These are phyloP conservation scores for Hirsutella thompsonii DNA, from an alignment of 2,329 filamentous ascomycete genomes.

Conservation along the genomic window DNA sequence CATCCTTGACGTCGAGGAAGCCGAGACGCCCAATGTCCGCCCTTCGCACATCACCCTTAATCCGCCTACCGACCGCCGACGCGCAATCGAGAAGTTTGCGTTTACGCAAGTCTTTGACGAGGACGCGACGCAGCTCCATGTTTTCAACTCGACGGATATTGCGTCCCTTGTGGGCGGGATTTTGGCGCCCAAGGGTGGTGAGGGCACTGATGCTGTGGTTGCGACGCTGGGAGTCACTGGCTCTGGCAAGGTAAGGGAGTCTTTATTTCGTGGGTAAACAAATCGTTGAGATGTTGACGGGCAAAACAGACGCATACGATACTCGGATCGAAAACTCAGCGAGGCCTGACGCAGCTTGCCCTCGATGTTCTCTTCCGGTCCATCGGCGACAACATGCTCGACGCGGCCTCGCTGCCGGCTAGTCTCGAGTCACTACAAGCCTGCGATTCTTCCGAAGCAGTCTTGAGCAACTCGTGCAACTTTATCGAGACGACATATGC, in stretches of 20 bases:
- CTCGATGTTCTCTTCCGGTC: constrained; percentile 84
- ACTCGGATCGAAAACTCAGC: constrained; percentile 72
- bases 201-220: constrained; percentile 78
- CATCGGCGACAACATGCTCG: constrained; percentile 58
- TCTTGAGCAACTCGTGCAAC: constrained; percentile 56
- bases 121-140: constrained; percentile 66
- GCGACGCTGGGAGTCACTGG: constrained; percentile 91
- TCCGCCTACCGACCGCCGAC: constrained; percentile 72
- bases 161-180: constrained; percentile 69
- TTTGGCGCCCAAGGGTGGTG: constrained; percentile 55
- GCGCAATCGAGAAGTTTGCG: constrained; percentile 83
- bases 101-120: constrained; percentile 94
- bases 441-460: constrained; percentile 71
- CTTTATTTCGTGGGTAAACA: no score
- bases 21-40: constrained; percentile 21
- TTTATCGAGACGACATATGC: constrained; percentile 72
- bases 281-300: background rate
- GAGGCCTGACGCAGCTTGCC: constrained; percentile 81
- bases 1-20: constrained; percentile 65
- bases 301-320: constrained; percentile 83
- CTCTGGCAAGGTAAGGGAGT: constrained; percentile 67
- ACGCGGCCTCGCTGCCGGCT: constrained; percentile 41
- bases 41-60: constrained; percentile 65
- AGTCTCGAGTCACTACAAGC: constrained; percentile 62
- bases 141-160: constrained; percentile 73